Conservation (phyloP, 2,329 filamentous ascomycete species). For the Sclerotinia glacialis region DNA sequence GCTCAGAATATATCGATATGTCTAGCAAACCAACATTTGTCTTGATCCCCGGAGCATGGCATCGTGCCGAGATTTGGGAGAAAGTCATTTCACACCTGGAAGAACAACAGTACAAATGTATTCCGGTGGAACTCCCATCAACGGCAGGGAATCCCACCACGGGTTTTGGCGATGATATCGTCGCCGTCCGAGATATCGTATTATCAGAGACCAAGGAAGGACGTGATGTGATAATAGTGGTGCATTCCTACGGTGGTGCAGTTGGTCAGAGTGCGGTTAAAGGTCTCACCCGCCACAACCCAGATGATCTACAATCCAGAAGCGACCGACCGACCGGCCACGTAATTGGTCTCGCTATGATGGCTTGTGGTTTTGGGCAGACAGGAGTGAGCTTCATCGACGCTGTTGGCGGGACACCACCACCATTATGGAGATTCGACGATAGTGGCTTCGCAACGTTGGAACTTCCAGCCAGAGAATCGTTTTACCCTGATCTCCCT, state of each 20-base stretch:
- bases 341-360: constrained; percentile 42
- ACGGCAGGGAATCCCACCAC: constrained; percentile 35
- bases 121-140: constrained; percentile 41
- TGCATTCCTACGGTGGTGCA: constrained; percentile 47
- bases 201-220: constrained; percentile 39
- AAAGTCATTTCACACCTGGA: constrained; percentile 39
- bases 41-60: constrained; percentile 51
- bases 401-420: constrained; percentile 41
- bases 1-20: constrained; percentile 12
- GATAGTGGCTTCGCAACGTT: constrained; percentile 43
- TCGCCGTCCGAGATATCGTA: constrained; percentile 40
- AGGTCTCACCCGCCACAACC: constrained; percentile 38
- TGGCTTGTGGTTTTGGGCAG: constrained; percentile 42
- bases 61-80: constrained; percentile 42
- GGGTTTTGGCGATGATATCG: constrained; percentile 42
- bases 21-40: constrained; percentile 42
- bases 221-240: constrained; percentile 44
- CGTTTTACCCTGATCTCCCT: constrained; percentile 48
- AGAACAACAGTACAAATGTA: constrained; percentile 37
- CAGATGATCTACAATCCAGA: constrained; percentile 18
- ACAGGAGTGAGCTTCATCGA: constrained; percentile 42
- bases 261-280: constrained; percentile 43
- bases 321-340: constrained; percentile 31
- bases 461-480: constrained; percentile 37
- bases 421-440: constrained; percentile 42